A percentile compares a stretch with the other conserved stretches of the same genome.
phyloP scores from a whole-genome alignment of 352 stramenopile genomes.

The Plasmopara halstedii region DNA sequence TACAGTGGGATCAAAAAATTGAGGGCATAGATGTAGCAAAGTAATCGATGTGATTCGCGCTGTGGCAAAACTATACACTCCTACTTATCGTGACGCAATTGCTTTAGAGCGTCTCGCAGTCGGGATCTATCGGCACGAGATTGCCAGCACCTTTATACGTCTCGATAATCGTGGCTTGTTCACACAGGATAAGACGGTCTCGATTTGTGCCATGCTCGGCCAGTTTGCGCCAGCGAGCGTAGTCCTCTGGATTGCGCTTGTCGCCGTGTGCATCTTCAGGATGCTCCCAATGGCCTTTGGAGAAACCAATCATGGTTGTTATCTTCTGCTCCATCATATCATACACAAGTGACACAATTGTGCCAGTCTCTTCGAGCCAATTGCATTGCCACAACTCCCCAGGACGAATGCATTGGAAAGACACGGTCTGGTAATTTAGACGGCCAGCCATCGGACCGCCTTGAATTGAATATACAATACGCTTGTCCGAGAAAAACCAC shows the following conservation, averaged over 20 bases:
- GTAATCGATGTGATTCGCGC: neutral
- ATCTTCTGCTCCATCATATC: constrained; percentile 45
- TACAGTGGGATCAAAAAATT: no score
- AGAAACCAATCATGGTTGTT: constrained; percentile 47
- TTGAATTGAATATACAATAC: constrained; percentile 54
- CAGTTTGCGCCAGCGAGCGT: constrained; percentile 43
- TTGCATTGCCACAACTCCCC: constrained; percentile 57
- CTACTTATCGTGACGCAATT: neutral
- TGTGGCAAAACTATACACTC: neutral
- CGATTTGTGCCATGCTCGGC: constrained; percentile 36
- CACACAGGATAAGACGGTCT: constrained; percentile 42
- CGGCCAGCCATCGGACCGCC: constrained; percentile 43
- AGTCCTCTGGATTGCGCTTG: constrained; percentile 52
- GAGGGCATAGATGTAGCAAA: no score
- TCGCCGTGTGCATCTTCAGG: constrained; percentile 35
- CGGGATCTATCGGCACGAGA: constrained; percentile 37
- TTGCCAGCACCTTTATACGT: constrained; percentile 29
- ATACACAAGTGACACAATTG: constrained; percentile 43
- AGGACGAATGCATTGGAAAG: constrained; percentile 47
- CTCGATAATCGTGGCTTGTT: constrained; percentile 44
- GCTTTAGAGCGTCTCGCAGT: constrained; percentile 40
- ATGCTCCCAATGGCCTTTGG: constrained; percentile 51
- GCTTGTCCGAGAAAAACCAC: constrained; percentile 51
- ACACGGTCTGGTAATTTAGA: constrained; percentile 51
- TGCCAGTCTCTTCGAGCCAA: constrained; percentile 53